These are phyloP conservation scores for Sanghuangporus baumii DNA, from an alignment of 1,284 basidiomycete species.

Conservation along the genomic window DNA sequence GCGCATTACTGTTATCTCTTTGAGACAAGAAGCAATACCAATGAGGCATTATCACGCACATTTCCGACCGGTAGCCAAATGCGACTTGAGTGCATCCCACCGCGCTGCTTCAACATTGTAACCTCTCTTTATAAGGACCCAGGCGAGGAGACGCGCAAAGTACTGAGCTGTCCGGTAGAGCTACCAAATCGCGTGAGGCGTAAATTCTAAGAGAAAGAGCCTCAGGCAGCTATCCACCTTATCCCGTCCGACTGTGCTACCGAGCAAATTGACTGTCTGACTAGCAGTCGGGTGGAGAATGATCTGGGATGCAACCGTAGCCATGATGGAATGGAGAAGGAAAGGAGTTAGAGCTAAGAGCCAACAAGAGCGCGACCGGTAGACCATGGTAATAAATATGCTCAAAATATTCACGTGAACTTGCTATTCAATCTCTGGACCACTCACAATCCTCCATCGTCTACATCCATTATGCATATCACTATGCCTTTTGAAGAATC, in stretches of 20 bases:
- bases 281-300: slow-evolving; percentile 81
- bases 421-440: not conserved
- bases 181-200: slow-evolving; percentile 33
- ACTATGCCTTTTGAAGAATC: not conserved
- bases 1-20: slow-evolving; percentile 64
- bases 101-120: slow-evolving; percentile 60
- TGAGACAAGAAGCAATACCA: not conserved
- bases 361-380: not conserved
- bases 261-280: slow-evolving; percentile 69
- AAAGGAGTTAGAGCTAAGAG: not conserved
- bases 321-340: slow-evolving; percentile 36
- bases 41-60: slow-evolving; percentile 40
- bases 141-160: slow-evolving; percentile 86
- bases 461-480: not conserved
- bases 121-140: slow-evolving; percentile 65
- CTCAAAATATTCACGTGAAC: not conserved
- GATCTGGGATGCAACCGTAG: slow-evolving; percentile 64
- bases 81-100: slow-evolving; percentile 77
- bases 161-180: slow-evolving; percentile 91
- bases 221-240: slow-evolving; percentile 51
- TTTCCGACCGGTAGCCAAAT: slow-evolving; percentile 75
- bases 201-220: not conserved
- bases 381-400: not conserved
- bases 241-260: slow-evolving; percentile 83
- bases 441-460: not conserved